Percentiles rank a stretch among this genome's conserved stretches.
Evolutionary conservation across 768 basidiomycete genomes (phyloP).

Genomic region (Rhodosporidiobolus sp.): DNA sequence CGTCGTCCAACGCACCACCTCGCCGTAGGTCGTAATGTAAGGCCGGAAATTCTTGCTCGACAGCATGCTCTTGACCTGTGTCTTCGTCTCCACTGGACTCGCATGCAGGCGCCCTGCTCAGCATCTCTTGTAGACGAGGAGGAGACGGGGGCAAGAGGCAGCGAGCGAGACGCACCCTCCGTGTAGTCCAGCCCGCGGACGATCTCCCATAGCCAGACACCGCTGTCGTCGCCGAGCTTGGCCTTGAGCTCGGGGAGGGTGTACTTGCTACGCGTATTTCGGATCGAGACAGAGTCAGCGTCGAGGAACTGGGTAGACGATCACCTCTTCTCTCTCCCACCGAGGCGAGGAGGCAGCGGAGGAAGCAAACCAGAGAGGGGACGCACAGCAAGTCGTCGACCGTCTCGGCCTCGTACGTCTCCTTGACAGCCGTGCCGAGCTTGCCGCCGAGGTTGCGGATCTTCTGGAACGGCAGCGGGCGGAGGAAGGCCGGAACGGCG

Average conservation of each 20-base stretch:
- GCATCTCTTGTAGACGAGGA: neutral
- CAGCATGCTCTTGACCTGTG: conserved; percentile 82
- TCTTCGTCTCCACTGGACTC: conserved; percentile 88
- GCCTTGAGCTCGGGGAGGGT: conserved; percentile 50
- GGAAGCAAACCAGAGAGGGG: neutral
- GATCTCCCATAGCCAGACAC: conserved; percentile 86
- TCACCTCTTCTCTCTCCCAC: neutral
- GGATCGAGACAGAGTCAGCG: neutral
- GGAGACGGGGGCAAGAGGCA: too few relatives aligned
- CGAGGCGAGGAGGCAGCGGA: neutral
- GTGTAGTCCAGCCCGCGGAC: conserved; percentile 78
- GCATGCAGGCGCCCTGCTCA: too few relatives aligned
- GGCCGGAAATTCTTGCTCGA: conserved; percentile 90
- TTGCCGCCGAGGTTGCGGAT: conserved; percentile 95
- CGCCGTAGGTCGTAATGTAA: conserved; percentile 66
- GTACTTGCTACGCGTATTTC: conserved; percentile 48
- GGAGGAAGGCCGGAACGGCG: conserved; percentile 79
- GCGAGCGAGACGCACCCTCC: conserved; percentile 61
- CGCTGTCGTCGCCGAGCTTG: conserved; percentile 52
- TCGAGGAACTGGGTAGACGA: neutral
- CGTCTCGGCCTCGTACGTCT: conserved; percentile 81
- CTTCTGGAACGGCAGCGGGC: conserved; percentile 84
- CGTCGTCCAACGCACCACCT: conserved; percentile 55
- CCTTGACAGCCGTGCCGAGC: conserved; percentile 78
- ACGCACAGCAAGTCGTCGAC: conserved; percentile 86